Conservation (phyloP, 805 yeast genomes). For the Metschnikowia dekortorum region DNA sequence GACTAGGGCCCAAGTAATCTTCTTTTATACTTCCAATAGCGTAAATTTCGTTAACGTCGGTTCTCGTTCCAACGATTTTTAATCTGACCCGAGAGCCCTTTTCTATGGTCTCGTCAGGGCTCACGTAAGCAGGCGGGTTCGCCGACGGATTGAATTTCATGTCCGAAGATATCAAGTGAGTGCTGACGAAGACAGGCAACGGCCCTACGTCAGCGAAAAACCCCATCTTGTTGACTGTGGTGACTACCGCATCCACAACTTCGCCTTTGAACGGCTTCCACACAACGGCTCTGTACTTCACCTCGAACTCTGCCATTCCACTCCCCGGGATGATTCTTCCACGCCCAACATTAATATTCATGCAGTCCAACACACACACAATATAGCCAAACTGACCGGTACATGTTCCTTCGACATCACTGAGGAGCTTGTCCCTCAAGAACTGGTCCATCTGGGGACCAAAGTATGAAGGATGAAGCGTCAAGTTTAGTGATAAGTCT, state of each 20-base stretch:
- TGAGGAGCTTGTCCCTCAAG: conserved; percentile 80
- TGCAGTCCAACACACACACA: conserved; percentile 90
- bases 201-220: conserved; percentile 99
- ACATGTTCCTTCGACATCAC: conserved; percentile 98
- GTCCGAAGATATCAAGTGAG: conserved; percentile 91
- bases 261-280: conserved; percentile 99
- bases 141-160: conserved; percentile 92
- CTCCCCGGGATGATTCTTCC: conserved; percentile 87
- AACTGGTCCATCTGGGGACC: conserved; percentile 98
- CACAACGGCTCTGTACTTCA: conserved; percentile 91
- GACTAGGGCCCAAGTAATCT: conserved; percentile 87
- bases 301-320: conserved; percentile 95
- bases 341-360: conserved; percentile 90
- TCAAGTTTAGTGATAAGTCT: conserved; percentile 85
- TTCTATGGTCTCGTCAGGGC: conserved; percentile 91
- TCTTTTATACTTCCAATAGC: conserved; percentile 98
- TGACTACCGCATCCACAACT: conserved; percentile 95
- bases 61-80: conserved; percentile 94
- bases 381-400: conserved; percentile 98
- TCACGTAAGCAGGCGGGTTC: conserved; percentile 96
- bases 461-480: conserved; percentile 94
- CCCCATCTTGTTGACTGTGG: conserved; percentile 91
- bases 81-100: conserved; percentile 92
- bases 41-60: conserved; percentile 94
- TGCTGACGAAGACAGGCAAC: conserved; percentile 86